phyloP scores from a whole-genome alignment of 192 early-diverging fungal species.

The Umbelopsis sp. region DNA sequence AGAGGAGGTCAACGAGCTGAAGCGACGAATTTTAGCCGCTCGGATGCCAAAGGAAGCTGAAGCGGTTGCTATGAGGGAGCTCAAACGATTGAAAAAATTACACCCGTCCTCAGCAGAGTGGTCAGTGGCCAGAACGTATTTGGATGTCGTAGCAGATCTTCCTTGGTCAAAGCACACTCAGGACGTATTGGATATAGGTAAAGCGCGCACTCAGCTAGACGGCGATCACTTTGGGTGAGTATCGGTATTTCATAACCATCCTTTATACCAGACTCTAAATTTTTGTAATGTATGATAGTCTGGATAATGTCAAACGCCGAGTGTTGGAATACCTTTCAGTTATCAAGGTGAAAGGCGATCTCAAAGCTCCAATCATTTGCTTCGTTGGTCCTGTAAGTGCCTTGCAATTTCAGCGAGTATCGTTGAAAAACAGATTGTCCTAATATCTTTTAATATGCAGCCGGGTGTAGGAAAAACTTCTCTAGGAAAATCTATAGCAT shows the following conservation, averaged over 20 bases:
- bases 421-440: background rate
- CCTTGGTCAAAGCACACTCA: conserved; percentile 69
- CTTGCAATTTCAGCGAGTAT: background rate
- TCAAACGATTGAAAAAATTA: conserved; percentile 70
- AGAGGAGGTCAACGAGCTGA: conserved; percentile 64
- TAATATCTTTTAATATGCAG: conserved; percentile 7
- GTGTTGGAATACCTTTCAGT: conserved; percentile 86
- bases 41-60: conserved; percentile 65
- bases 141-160: conserved; percentile 77
- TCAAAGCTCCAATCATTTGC: conserved; percentile 80
- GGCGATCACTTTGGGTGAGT: conserved; percentile 76
- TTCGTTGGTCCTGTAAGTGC: conserved; percentile 63
- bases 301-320: conserved; percentile 79
- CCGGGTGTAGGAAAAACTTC: conserved; percentile 80
- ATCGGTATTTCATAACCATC: background rate
- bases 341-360: conserved; percentile 69
- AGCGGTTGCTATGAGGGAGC: conserved; percentile 60
- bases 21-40: conserved; percentile 53
- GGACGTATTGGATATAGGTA: conserved; percentile 68
- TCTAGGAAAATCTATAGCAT: conserved; percentile 79
- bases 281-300: conserved; percentile 3
- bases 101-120: conserved; percentile 77
- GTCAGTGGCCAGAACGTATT: conserved; percentile 73
- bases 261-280: background rate
- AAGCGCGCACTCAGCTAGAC: conserved; percentile 67